Evolutionary conservation across 306 rosid genomes (phyloP).

Genomic region (Psophocarpus tetragonolobus): DNA sequence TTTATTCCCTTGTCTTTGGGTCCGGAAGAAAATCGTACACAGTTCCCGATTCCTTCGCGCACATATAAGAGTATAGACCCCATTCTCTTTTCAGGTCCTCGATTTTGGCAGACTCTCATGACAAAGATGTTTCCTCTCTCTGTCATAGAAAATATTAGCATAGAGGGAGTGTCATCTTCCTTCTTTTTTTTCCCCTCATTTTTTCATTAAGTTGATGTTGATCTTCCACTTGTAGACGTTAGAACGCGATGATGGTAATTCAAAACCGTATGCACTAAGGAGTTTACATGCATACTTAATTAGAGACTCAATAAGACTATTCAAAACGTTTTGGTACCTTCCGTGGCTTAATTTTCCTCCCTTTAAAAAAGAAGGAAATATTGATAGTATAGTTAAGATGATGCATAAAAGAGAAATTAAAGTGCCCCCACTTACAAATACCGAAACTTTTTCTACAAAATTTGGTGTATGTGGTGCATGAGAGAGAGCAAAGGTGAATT

Average conservation of each 20-base stretch:
- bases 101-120: conserved; percentile 45
- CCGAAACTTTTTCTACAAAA: conserved; percentile 42
- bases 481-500: conserved; percentile 64
- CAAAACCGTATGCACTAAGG: not conserved
- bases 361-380: not conserved
- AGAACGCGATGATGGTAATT: not conserved
- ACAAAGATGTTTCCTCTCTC: conserved; percentile 34
- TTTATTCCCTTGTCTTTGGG: conserved; percentile 72
- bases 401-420: conserved; percentile 52
- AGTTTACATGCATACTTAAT: not conserved
- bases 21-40: conserved; percentile 75
- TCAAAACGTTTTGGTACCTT: conserved; percentile 16
- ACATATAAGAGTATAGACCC: conserved; percentile 48
- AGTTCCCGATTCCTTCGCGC: conserved; percentile 64
- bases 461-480: conserved; percentile 39
- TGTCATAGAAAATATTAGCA: not conserved
- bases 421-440: conserved; percentile 59
- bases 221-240: not conserved
- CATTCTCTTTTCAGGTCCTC: conserved; percentile 73
- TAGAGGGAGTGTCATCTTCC: conserved; percentile 12
- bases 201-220: not conserved
- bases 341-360: conserved; percentile 20
- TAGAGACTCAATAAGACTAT: not conserved
- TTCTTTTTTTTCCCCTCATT: not conserved
- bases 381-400: not conserved